Evolutionary conservation across 805 yeast species (phyloP).

Genomic region (Candida boidinii): DNA sequence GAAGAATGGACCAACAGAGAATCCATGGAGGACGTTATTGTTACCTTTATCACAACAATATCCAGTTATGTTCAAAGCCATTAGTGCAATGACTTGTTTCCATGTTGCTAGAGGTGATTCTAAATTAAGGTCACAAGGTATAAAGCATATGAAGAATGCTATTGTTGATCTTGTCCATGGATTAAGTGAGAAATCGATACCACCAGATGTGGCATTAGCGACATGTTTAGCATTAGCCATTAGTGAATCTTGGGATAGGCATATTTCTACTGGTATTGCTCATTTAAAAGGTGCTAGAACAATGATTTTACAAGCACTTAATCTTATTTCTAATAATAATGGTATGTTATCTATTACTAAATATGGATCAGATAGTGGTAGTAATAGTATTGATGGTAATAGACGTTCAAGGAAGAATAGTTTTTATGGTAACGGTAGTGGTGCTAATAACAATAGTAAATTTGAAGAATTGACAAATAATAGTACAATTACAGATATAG

Average conservation of each 20-base stretch:
- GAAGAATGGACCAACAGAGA: constrained; percentile 54
- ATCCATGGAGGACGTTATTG: constrained; percentile 57
- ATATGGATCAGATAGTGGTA: constrained; percentile 8
- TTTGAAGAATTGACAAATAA: too few relatives aligned
- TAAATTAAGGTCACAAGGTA: constrained; percentile 38
- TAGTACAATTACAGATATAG: too few relatives aligned
- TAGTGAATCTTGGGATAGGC: constrained; percentile 64
- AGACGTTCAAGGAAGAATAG: not conserved
- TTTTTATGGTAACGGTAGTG: not conserved
- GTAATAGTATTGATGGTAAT: not conserved
- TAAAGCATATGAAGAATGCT: constrained; percentile 50
- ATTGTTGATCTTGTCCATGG: constrained; percentile 54
- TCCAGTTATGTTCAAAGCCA: constrained; percentile 50
- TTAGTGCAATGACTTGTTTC: constrained; percentile 60
- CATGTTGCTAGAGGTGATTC: constrained; percentile 43
- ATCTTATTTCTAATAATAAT: constrained; percentile 6
- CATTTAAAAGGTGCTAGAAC: constrained; percentile 61
- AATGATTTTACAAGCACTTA: constrained; percentile 42
- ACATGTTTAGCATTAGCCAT: constrained; percentile 57
- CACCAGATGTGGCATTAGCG: constrained; percentile 59
- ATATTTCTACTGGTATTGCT: constrained; percentile 58
- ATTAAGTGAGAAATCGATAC: constrained; percentile 33
- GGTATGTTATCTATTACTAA: not conserved
- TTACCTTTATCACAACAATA: constrained; percentile 49
- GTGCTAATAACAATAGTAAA: constrained; percentile 2